Evolutionary conservation across 2,329 filamentous ascomycete genomes (phyloP), one percentile per base, ranked within the genome.

Genomic region (Exophiala spinifera): DNA sequence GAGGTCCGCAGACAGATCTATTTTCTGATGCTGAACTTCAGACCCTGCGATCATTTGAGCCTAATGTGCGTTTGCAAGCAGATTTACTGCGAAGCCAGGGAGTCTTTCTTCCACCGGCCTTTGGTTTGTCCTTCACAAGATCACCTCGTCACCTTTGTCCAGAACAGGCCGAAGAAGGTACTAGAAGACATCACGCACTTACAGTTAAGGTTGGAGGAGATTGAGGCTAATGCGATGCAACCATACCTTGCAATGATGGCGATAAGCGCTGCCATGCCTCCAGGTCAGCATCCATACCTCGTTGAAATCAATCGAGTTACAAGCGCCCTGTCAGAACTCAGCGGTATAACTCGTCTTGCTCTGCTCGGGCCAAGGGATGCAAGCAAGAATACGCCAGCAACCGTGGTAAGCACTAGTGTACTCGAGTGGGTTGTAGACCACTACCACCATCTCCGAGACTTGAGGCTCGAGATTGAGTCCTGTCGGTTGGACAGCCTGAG

Each of bases 1-100:
- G 59, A 61, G 51, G 34, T 59, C 19, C 56, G 56, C 13, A 23
- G 39, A 20, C 25, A 60, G 3, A 46, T 61, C 31, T 61, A 59
- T 44, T 21, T 46, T n/a, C 33, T 51, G n/a, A 56, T 61, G 53
- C 45, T 52, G 6, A 7, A 20, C 20, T 23, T 52, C 19, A 20
- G 37, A 10, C 25, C 4, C 17, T 36, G 21, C 14, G 53, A 61
- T 21, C 56, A 59, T 36, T 23, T 49, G 39, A 55, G 44, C 20
- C 33, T 61, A 13, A 28, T 61, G 21, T 56, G 53, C 21, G 47
- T 51, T 17, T 51, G 47, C 44, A 50, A 48, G 23, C 53, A 59
- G 43, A 46, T 60, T 15, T 50, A 50, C 15, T 14, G 20, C 28
- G 56, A 61, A 47, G 59, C 59, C 10, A 57, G 36, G 19, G 48